Conservation (phyloP, 2,329 filamentous ascomycete species). For the Tolypocladium capitatum region DNA sequence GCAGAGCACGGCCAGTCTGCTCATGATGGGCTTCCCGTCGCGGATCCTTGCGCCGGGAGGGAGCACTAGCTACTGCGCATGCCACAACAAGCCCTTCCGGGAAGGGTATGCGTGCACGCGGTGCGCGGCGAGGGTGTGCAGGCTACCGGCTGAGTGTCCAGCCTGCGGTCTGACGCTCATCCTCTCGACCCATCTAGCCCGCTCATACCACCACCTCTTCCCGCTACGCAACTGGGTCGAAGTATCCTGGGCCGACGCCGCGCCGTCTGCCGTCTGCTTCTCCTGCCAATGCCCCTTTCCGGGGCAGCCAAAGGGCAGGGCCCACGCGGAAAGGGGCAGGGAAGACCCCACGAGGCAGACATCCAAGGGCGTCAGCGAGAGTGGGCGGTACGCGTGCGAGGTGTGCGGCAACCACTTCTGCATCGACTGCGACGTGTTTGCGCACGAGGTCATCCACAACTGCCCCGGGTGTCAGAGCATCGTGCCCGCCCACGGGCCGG, state of each 20-base stretch:
- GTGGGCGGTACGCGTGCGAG: conserved; percentile 75
- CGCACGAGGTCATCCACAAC: conserved; percentile 89
- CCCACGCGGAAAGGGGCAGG: conserved; percentile 8
- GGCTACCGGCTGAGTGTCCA: conserved; percentile 79
- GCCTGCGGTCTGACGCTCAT: conserved; percentile 86
- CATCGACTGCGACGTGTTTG: conserved; percentile 94
- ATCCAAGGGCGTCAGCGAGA: conserved; percentile 63
- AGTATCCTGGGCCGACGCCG: conserved; percentile 68
- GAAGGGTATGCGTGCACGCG: conserved; percentile 87
- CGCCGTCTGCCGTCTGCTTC: conserved; percentile 53
- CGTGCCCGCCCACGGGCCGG: conserved; percentile 5
- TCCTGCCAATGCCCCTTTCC: conserved; percentile 68
- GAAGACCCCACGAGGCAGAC: conserved; percentile 11
- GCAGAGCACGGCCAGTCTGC: conserved; percentile 48
- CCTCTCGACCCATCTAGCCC: conserved; percentile 79
- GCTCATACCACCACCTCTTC: conserved; percentile 90
- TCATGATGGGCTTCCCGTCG: conserved; percentile 98
- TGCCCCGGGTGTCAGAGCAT: conserved; percentile 75
- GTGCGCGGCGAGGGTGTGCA: conserved; percentile 80
- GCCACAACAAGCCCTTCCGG: conserved; percentile 67
- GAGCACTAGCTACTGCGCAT: conserved; percentile 69
- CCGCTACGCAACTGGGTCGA: conserved; percentile 83
- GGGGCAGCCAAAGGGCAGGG: conserved; percentile 17
- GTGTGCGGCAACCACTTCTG: conserved; percentile 88
- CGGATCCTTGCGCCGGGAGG: conserved; percentile 57